A percentile compares a stretch with the other conserved stretches of the same genome.
Conservation (phyloP, 164 flowering plant species). For the Vitis amurensis region DNA sequence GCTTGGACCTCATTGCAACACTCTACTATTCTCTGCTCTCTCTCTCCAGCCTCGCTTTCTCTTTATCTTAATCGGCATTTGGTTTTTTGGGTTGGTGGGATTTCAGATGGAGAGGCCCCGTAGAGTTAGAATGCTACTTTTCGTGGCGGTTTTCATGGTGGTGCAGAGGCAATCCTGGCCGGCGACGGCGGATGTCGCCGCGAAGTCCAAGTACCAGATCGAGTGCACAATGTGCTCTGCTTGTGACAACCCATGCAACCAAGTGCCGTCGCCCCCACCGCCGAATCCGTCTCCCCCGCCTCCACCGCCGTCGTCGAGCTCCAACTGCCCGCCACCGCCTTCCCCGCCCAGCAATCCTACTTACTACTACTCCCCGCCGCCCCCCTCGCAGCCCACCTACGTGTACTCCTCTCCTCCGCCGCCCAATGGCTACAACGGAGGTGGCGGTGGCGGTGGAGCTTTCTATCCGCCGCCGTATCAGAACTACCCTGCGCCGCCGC, state of each 20-base stretch:
- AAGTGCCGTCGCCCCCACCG: conserved; percentile 35
- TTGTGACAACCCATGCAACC: conserved; percentile 67
- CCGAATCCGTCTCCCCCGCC: conserved; percentile 35
- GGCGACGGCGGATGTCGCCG: neutral
- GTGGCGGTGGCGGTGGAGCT: conserved; percentile 1
- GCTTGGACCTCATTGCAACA: neutral
- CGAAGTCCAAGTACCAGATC: conserved; percentile 42
- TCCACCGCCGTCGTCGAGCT: conserved; percentile 13
- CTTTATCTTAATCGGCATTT: neutral
- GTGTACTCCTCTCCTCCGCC: conserved; percentile 20
- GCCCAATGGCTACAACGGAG: neutral
- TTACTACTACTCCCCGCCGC: conserved; percentile 48
- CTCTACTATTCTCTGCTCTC: neutral
- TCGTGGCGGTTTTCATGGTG: conserved; percentile 2
- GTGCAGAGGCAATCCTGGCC: neutral
- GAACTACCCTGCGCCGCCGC: conserved; percentile 57
- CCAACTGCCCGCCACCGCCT: conserved; percentile 43
- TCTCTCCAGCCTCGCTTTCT: neutral
- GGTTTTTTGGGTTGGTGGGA: neutral
- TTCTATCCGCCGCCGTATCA: conserved; percentile 26
- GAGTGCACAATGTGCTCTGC: conserved; percentile 76
- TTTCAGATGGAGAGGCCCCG: neutral
- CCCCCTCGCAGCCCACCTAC: conserved; percentile 33
- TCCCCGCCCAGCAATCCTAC: conserved; percentile 28
- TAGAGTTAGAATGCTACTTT: neutral